These are phyloP conservation scores for Mortierella claussenii DNA, from an alignment of 192 early-diverging fungal species.

Conservation along the genomic window DNA sequence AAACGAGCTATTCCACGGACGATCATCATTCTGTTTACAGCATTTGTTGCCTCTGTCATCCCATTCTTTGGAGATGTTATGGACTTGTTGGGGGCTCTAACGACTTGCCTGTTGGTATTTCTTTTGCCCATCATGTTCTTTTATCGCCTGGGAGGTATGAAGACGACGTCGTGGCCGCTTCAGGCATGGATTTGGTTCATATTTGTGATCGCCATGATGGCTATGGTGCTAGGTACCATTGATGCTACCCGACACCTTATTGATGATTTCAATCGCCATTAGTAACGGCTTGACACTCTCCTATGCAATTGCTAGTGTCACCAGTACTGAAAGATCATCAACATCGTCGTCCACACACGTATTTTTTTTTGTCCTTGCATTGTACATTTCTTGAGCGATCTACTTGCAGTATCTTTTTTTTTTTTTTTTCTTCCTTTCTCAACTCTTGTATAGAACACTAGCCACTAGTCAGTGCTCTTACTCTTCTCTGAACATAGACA, in stretches of 20 bases:
- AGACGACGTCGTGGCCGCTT: constrained; percentile 48
- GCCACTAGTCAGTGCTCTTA: too few relatives aligned
- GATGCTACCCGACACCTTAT: constrained; percentile 63
- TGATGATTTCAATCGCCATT: constrained; percentile 42
- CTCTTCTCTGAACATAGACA: too few relatives aligned
- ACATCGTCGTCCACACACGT: too few relatives aligned
- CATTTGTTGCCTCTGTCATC: constrained; percentile 69
- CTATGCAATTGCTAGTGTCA: not conserved
- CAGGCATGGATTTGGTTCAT: constrained; percentile 63
- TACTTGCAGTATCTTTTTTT: too few relatives aligned
- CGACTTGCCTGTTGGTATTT: constrained; percentile 75
- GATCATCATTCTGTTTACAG: constrained; percentile 62
- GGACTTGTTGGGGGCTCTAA: constrained; percentile 77
- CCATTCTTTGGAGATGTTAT: constrained; percentile 85
- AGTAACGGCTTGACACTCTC: not conserved
- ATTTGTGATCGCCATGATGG: constrained; percentile 62
- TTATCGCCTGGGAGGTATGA: constrained; percentile 72
- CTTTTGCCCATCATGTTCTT: constrained; percentile 81
- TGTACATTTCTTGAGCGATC: too few relatives aligned
- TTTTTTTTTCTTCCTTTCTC: too few relatives aligned
- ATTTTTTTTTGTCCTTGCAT: too few relatives aligned
- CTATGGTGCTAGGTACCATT: constrained; percentile 60
- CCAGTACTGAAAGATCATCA: not conserved
- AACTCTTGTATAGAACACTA: too few relatives aligned
- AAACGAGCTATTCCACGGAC: constrained; percentile 64